Evolutionary conservation across 176 grass and related monocot genomes (phyloP).

Genomic region (Pontederia crassipes): DNA sequence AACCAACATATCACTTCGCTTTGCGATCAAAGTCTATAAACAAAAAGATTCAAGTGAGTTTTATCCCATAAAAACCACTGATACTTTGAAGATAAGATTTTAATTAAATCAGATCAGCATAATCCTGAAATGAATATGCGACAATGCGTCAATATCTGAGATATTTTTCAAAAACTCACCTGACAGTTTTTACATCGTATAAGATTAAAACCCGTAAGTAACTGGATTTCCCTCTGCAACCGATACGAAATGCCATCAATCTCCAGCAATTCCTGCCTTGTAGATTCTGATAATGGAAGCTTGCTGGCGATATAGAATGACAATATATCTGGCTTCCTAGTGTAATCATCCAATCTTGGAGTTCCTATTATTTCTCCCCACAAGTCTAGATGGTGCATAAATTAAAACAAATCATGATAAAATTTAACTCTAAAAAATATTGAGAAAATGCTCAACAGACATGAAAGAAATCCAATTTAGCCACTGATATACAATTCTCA

Average conservation of each 20-base stretch:
- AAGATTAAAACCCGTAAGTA: slow-evolving; percentile 73
- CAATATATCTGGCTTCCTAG: slow-evolving; percentile 63
- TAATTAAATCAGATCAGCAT: neutral
- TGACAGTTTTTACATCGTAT: slow-evolving; percentile 69
- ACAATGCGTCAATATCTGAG: neutral
- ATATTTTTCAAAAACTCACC: slow-evolving; percentile 28
- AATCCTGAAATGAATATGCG: neutral
- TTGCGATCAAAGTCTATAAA: slow-evolving; percentile 48
- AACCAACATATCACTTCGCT: slow-evolving; percentile 64
- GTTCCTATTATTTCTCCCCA: slow-evolving; percentile 70
- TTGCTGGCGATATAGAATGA: slow-evolving; percentile 93
- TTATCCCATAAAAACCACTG: neutral
- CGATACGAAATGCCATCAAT: slow-evolving; percentile 85
- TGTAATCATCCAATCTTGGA: slow-evolving; percentile 55
- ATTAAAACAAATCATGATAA: slow-evolving; percentile 1
- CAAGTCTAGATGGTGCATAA: slow-evolving; percentile 35
- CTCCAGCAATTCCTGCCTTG: slow-evolving; percentile 83
- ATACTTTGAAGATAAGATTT: neutral
- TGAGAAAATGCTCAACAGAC: neutral
- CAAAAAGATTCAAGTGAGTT: slow-evolving; percentile 6
- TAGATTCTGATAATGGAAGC: slow-evolving; percentile 75
- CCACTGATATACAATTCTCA: slow-evolving; percentile 6
- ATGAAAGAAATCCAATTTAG: neutral
- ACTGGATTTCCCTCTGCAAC: slow-evolving; percentile 70
- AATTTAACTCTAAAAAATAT: neutral